phyloP scores from a whole-genome alignment of 805 yeast genomes.

The Candida qinlingensis region DNA sequence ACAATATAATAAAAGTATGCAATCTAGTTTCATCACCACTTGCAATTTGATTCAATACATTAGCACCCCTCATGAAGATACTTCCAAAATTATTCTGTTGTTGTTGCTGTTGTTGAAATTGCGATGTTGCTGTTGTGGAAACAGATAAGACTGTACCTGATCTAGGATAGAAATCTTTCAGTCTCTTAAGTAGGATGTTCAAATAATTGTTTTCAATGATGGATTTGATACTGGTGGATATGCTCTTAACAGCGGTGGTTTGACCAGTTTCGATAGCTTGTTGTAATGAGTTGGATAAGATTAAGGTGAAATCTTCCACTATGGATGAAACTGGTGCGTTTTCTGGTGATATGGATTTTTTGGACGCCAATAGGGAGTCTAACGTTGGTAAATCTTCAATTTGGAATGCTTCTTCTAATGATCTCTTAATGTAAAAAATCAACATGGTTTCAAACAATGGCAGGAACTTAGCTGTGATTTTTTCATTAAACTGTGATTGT shows the following conservation, averaged over 20 bases:
- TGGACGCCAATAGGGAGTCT: slow-evolving; percentile 27
- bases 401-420: slow-evolving; percentile 75
- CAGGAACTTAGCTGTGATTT: slow-evolving; percentile 45
- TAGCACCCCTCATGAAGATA: slow-evolving; percentile 39
- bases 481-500: slow-evolving; percentile 49
- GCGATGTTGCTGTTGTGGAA: slow-evolving; percentile 7
- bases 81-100: slow-evolving; percentile 23
- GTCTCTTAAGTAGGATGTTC: slow-evolving; percentile 45
- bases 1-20: slow-evolving; percentile 55
- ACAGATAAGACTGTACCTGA: slow-evolving; percentile 26
- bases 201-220: slow-evolving; percentile 61
- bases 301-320: slow-evolving; percentile 77
- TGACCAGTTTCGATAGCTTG: slow-evolving; percentile 73
- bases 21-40: slow-evolving; percentile 44
- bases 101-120: slow-evolving; percentile 12
- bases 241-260: slow-evolving; percentile 43
- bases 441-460: slow-evolving; percentile 63
- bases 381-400: slow-evolving; percentile 73
- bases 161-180: slow-evolving; percentile 40
- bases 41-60: slow-evolving; percentile 34
- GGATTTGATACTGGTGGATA: slow-evolving; percentile 50
- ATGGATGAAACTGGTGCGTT: slow-evolving; percentile 74
- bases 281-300: slow-evolving; percentile 61
- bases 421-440: slow-evolving; percentile 64
- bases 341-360: slow-evolving; percentile 35